Evolutionary conservation across 306 rosid species (phyloP), one percentile per base, ranked within the genome.

Genomic region (Vachellia pachyceras): DNA sequence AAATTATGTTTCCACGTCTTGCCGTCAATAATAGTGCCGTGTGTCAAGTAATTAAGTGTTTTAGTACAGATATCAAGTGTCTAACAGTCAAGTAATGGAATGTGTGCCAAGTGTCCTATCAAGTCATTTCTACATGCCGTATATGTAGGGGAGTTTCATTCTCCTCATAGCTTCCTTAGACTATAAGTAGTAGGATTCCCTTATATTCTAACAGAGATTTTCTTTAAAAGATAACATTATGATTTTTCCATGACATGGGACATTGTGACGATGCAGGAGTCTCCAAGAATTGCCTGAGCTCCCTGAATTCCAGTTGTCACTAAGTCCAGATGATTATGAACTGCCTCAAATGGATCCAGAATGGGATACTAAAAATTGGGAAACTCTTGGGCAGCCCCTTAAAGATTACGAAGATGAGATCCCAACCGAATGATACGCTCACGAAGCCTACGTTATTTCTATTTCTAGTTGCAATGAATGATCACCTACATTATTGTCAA

Each of bases 291-390:
- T 95, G 85, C 99, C 99, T 41, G 98, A 93, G 7, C 85, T 95
- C 68, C 99, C 99, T 46, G 97, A 95, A 70, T 95, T 95, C 55
- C 93, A 93, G 81, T 86, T 95, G 73, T 95, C 99, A 79, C 80
- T 93, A 67, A 88, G 81, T 35, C 98, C 99, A 18, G 98, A 95
- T 73, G 96, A 91, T 14, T 95, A 87, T 85, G 88, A 82, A 72
- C 81, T 93, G 29, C 98, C 98, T 3, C 89, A 93, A 65, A 81
- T 84, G 39, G 91, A 95, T 84, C 70, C 89, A 80, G 83, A 89
- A 69, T 95, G 99, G 99, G 88, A 89, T 45, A 86, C 77, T 73
- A 3, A 83, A 71, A 87, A 85, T 68, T 90, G 94, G 93, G 93
- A 88, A 85, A 64, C 61, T 40, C 84, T 84, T 9, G 87, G 85